Evolutionary conservation across 257 asterid species (phyloP).

Genomic region (Penstemon davidsonii): DNA sequence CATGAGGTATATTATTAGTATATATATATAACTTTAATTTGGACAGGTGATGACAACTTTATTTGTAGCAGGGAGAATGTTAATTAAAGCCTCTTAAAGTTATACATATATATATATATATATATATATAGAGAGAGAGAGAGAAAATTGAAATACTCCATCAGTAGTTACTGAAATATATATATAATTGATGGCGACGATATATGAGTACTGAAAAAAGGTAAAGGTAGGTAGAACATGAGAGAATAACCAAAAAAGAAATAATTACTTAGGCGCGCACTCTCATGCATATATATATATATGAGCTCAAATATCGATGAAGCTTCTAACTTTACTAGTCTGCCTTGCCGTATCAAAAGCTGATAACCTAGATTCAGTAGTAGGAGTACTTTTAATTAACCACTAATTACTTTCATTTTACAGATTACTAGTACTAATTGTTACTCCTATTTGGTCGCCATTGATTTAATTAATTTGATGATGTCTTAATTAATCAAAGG

Average conservation of each 20-base stretch:
- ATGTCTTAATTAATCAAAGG: conserved; percentile 24
- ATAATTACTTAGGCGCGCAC: conserved; percentile 27
- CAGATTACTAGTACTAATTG: no score
- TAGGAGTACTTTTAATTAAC: no score
- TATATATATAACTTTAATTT: neutral
- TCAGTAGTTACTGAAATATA: no score
- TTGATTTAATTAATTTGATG: conserved; percentile 12
- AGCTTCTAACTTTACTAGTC: conserved; percentile 50
- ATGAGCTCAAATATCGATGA: conserved; percentile 44
- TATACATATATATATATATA: no score
- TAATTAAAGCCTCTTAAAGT: conserved; percentile 2
- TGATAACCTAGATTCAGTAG: conserved; percentile 31
- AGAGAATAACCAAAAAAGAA: neutral
- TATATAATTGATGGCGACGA: conserved; percentile 15
- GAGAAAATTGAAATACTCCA: neutral
- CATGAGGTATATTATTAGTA: no score
- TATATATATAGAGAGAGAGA: neutral
- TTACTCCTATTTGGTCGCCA: neutral
- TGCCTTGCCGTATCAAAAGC: conserved; percentile 29
- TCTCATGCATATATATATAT: conserved; percentile 35
- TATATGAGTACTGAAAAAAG: conserved; percentile 22
- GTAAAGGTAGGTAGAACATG: conserved; percentile 21
- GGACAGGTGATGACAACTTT: conserved; percentile 30
- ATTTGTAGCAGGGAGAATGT: conserved; percentile 28
- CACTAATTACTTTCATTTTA: no score